Conservation (phyloP, 2,329 filamentous ascomycete genomes). For the Penicillium sp. region DNA sequence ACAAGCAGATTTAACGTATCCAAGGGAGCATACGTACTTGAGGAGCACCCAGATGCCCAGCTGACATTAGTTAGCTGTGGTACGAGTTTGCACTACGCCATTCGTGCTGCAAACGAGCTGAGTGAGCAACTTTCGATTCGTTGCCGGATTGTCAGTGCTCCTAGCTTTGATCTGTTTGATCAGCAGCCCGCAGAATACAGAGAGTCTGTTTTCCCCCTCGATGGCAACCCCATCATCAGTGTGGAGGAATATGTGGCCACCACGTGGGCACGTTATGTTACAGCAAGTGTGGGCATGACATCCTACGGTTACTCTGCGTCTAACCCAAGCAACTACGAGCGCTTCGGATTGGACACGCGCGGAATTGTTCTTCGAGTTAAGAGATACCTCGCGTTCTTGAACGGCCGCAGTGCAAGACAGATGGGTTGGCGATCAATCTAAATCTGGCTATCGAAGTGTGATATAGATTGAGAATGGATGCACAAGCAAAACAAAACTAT, state of each 20-base stretch:
- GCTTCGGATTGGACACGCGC: not conserved
- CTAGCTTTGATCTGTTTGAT: constrained; percentile 90
- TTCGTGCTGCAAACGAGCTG: constrained; percentile 77
- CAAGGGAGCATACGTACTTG: constrained; percentile 86
- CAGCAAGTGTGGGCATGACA: constrained; percentile 22
- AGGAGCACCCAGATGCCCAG: constrained; percentile 69
- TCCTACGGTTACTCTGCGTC: constrained; percentile 18
- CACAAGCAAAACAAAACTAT: no score
- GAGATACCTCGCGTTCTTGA: not conserved
- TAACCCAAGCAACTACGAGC: constrained; percentile 6
- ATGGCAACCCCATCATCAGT: constrained; percentile 80
- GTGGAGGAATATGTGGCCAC: constrained; percentile 60
- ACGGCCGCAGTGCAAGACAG: constrained; percentile 1
- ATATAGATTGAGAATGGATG: no score
- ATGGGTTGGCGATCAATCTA: not conserved
- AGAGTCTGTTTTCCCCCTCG: constrained; percentile 72
- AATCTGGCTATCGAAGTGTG: no score
- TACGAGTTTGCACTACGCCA: constrained; percentile 81
- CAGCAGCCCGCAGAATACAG: constrained; percentile 83
- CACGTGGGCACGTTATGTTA: constrained; percentile 15
- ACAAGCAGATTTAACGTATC: constrained; percentile 39
- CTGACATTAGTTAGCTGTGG: constrained; percentile 85
- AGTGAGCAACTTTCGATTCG: constrained; percentile 68
- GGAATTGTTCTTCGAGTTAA: not conserved
- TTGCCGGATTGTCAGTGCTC: constrained; percentile 84